Conservation (phyloP, 352 stramenopile species). For the Detonula confervacea region DNA sequence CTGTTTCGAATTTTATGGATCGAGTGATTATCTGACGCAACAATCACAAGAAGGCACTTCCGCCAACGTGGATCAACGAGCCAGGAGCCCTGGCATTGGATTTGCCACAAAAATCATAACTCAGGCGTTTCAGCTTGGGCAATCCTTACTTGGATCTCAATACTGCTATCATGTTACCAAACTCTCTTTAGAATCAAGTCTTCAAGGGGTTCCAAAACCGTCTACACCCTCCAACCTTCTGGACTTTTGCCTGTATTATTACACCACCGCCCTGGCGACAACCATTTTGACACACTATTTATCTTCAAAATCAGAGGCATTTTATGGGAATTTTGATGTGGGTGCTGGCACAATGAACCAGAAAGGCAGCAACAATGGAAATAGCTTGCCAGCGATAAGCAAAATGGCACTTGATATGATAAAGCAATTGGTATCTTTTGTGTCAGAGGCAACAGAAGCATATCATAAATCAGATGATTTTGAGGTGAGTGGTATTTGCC, state of each 20-base stretch:
- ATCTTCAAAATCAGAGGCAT: conserved; percentile 25
- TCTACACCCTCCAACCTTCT: conserved; percentile 29
- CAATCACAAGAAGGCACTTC: background rate
- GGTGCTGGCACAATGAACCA: background rate
- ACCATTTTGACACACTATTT: conserved; percentile 61
- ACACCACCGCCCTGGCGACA: conserved; percentile 40
- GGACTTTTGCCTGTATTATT: conserved; percentile 62
- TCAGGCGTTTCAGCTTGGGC: conserved; percentile 43
- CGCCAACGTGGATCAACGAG: background rate
- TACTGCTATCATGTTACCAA: conserved; percentile 48
- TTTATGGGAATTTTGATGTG: conserved; percentile 54
- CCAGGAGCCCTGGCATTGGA: conserved; percentile 17
- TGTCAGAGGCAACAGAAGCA: conserved; percentile 67
- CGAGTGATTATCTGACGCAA: conserved; percentile 7
- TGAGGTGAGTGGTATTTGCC: conserved; percentile 51
- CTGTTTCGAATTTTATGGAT: conserved; percentile 34
- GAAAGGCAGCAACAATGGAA: conserved; percentile 6
- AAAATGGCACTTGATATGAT: conserved; percentile 50
- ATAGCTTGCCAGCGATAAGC: conserved; percentile 34
- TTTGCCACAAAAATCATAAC: conserved; percentile 48
- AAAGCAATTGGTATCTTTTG: conserved; percentile 53
- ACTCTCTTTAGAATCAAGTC: conserved; percentile 34
- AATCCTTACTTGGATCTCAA: conserved; percentile 45
- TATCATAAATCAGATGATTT: conserved; percentile 82
- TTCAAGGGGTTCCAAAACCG: conserved; percentile 23